A percentile compares a stretch with the other conserved stretches of the same genome.
phyloP scores from a whole-genome alignment of 257 asterid species.

The Scutellaria barbata region DNA sequence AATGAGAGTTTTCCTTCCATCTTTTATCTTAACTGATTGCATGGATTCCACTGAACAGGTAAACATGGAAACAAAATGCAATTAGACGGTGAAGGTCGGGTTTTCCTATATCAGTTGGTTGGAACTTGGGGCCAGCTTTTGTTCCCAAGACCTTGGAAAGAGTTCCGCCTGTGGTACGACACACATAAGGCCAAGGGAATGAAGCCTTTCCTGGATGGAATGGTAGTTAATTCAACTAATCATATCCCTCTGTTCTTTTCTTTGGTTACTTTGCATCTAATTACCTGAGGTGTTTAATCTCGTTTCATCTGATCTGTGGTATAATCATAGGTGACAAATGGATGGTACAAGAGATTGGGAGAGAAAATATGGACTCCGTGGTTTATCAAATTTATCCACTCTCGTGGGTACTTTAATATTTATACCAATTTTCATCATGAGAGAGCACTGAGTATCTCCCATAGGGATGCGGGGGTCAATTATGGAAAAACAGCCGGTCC shows the following conservation, averaged over 20 bases:
- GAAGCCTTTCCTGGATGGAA: constrained; percentile 89
- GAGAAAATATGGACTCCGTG: constrained; percentile 99
- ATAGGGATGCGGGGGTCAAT: constrained; percentile 93
- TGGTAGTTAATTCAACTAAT: constrained; percentile 53
- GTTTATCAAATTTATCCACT: constrained; percentile 89
- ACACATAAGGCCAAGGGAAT: constrained; percentile 69
- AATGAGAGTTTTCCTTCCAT: background rate
- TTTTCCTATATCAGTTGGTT: constrained; percentile 90
- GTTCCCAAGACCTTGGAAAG: constrained; percentile 97
- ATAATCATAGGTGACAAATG: constrained; percentile 73
- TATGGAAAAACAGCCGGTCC: constrained; percentile 90
- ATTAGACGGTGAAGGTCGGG: constrained; percentile 57
- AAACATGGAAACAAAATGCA: constrained; percentile 91
- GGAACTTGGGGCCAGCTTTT: constrained; percentile 99
- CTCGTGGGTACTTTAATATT: constrained; percentile 79
- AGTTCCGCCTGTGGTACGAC: constrained; percentile 93
- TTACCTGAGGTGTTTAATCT: constrained; percentile 7
- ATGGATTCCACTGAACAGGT: constrained; percentile 53
- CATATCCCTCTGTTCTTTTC: constrained; percentile 12
- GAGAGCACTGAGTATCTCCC: constrained; percentile 85
- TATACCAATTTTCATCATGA: constrained; percentile 77
- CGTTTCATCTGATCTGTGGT: constrained; percentile 17
- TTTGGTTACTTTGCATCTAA: constrained; percentile 17
- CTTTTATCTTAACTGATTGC: constrained; percentile 12
- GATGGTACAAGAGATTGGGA: constrained; percentile 96